Evolutionary conservation across 495 filamentous ascomycete genomes (phyloP), one percentile per base, ranked within the genome.

Genomic region (Acidiella bohemica): DNA sequence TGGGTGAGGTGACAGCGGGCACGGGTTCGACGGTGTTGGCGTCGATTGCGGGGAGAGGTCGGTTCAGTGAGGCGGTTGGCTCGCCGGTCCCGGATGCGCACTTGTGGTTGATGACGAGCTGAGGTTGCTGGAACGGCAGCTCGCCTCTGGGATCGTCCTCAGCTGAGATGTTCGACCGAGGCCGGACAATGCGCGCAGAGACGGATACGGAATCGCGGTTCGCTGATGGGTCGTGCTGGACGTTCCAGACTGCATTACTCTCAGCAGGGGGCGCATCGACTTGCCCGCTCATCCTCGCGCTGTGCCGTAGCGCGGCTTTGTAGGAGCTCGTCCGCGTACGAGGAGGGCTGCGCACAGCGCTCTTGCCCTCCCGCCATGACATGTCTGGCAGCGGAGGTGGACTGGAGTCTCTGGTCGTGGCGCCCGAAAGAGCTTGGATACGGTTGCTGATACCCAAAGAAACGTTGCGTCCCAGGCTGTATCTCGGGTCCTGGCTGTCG

Each of bases 381-480:
- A 16, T 22, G 9, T 10, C 6, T 10, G 42, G 24, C 19, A 14
- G 21, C 2, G 9, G 5, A 6, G 45, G 36, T 2, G 47, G 34
- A n/a, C 37, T 24, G 1, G 32, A 42, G 28, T 60, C 51, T 32
- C 44, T 44, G 29, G 49, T 55, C 2, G 53, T 51, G 31, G 50
- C 44, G 36, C 59, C 56, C 8, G 58, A 80, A 31, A 94, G 66
- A 11, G 84, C 83, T 53, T 90, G 84, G 53, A 94, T 93, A 37
- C 86, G 77, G 56, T 82, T 80, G 6, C 84, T 87, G 50, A 94
- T 93, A 27, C 83, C 84, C 19, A 80, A 81, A 2, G 84, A 87
- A 14, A 93, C 71, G 53, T 84, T 88, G 57, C 68, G 56, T 63
- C 81, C 86, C 1, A 76, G 71, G 38, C 74, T 54, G 13, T 67